Base-by-base conservation (phyloP, 352 stramenopile species). In the Globisporangium cederbergense region DNA sequence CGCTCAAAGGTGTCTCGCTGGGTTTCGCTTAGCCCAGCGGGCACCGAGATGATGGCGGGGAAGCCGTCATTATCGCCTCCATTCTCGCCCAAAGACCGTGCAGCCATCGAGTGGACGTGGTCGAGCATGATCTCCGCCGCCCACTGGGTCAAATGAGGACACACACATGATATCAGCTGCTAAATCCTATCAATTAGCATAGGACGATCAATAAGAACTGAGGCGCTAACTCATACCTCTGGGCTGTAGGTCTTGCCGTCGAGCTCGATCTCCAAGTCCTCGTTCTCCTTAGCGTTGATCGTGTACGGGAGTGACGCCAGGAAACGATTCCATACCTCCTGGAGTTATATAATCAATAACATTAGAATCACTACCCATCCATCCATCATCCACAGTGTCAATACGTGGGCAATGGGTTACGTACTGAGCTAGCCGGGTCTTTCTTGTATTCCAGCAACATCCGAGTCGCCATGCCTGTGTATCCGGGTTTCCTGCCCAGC, bases 41-140 rank as follows among this genome's bases (percentile, higher is more conserved):
- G 81, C 0, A 89, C 76, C 2, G 79, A 62, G n/a, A 90, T 58
- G 7, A 90, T 74, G 0, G 73, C 71, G 4, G 79, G 76, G 32
- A 88, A 82, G 5, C 72, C 73, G 4, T 83, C 69, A 32, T 74
- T 71, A 22, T 58, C 59, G 28, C 79, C 69, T 38, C 25, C 50
- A 16, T 40, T 40, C 14, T 83, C 71, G 30, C 76, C 72, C 2
- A 89, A 63, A n/a, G 77, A 83, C 13, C 74, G 65, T 4, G 71
- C 64, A 18, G 79, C 81, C 38, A 77, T 70, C 20, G 49, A 63
- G 43, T 88, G 76, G 49, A 89, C 51, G 50, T 86, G 62, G 56
- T 89, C 77, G 47, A 90, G 60, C 75, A 88, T 71, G 14, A 90
- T 76, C 61, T 89, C 81, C 1, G 65, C 71, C 9, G 79, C 72